A percentile compares a stretch with the other conserved stretches of the same genome.
phyloP scores from a whole-genome alignment of 768 basidiomycete species.

The Zangia roseola region DNA sequence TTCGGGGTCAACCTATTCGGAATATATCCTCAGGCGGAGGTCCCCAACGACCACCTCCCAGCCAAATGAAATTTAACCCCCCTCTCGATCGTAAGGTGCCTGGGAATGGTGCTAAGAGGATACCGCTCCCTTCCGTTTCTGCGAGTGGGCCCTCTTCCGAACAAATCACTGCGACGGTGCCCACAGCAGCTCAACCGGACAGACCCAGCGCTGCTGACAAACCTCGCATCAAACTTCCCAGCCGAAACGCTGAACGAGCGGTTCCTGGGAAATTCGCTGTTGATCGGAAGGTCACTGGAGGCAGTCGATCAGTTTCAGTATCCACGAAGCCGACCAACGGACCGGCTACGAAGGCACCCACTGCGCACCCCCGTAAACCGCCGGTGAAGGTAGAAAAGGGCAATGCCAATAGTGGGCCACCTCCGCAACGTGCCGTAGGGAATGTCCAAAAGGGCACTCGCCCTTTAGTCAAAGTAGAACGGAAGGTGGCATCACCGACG shows the following conservation, averaged over 20 bases:
- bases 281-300: conserved; percentile 10
- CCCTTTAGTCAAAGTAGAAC: conserved; percentile 10
- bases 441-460: conserved; percentile 10
- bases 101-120: conserved; percentile 32
- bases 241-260: conserved; percentile 1
- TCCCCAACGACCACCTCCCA: conserved; percentile 26
- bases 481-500: conserved; percentile 16
- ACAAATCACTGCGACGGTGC: conserved; percentile 1
- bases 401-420: conserved; percentile 1
- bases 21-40: conserved; percentile 12
- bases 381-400: conserved; percentile 5
- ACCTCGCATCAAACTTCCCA: conserved; percentile 11
- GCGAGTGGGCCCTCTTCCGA: not conserved
- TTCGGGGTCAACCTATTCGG: conserved; percentile 1
- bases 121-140: conserved; percentile 27
- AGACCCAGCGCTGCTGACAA: not conserved
- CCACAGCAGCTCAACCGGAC: not conserved
- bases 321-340: conserved; percentile 10
- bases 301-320: conserved; percentile 1
- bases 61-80: conserved; percentile 21
- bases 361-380: conserved; percentile 2
- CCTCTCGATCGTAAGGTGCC: conserved; percentile 24
- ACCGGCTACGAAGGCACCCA: not conserved
- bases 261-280: conserved; percentile 1
- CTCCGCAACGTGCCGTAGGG: conserved; percentile 9